These are phyloP conservation scores for Penicillium longicatenatum DNA, from an alignment of 495 filamentous ascomycete species.

Conservation along the genomic window DNA sequence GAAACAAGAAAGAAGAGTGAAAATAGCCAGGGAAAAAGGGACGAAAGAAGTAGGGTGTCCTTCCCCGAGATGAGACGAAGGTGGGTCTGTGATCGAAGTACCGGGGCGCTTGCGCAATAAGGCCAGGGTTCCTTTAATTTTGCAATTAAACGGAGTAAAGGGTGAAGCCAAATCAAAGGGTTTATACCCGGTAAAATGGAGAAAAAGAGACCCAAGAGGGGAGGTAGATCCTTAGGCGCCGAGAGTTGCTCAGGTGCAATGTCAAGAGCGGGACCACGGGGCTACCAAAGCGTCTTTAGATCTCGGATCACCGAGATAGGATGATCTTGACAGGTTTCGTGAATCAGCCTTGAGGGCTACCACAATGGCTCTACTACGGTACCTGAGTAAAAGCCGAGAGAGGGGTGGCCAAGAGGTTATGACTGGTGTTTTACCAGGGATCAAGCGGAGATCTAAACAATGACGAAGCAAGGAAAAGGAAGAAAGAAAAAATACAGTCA, in stretches of 20 bases:
- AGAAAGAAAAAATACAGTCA: constrained; percentile 1
- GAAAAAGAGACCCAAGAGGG: background rate
- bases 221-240: constrained; percentile 1
- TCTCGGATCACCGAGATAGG: constrained; percentile 15
- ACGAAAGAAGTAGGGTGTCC: constrained; percentile 21
- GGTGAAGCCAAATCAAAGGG: constrained; percentile 24
- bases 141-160: constrained; percentile 31
- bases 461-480: constrained; percentile 12
- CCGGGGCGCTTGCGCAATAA: constrained; percentile 36
- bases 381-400: constrained; percentile 15
- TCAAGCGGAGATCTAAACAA: constrained; percentile 22
- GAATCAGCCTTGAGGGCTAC: constrained; percentile 9
- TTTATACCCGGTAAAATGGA: background rate
- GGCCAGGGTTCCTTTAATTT: constrained; percentile 25
- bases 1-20: constrained; percentile 6
- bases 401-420: constrained; percentile 2
- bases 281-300: constrained; percentile 6
- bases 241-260: constrained; percentile 1
- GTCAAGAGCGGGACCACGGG: constrained; percentile 9
- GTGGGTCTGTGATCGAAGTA: constrained; percentile 39
- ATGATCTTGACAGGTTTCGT: constrained; percentile 30
- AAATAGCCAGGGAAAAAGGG: constrained; percentile 10
- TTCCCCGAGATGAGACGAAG: constrained; percentile 31
- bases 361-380: constrained; percentile 8
- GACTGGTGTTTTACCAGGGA: constrained; percentile 7